Base-by-base conservation (phyloP, 176 grass and related monocot species). In the Elaeis guineensis region DNA sequence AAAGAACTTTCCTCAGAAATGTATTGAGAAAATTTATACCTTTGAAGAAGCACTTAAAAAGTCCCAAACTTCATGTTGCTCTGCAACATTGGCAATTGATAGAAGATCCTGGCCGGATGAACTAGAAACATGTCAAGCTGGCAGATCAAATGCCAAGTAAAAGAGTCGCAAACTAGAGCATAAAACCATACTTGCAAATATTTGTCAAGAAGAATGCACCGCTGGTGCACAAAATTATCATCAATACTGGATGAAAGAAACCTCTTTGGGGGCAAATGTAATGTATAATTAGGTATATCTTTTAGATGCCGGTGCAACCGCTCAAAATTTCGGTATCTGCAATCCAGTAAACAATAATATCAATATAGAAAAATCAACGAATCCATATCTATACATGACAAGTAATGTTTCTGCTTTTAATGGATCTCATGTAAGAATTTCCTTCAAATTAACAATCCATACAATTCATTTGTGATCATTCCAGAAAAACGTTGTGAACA, bases 51-150 rank as follows among this genome's bases (percentile, higher is more conserved):
- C 88, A 83, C 93, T 92, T 26, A 98, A 66, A 52, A 98, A 98
- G 72, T 98, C 93, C 93, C 74, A 89, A 77, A 98, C 88, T 89
- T 98, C 93, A 77, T 89, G 88, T 60, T 89, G 93, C 50, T 98
- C 87, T 61, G 93, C 88, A 73, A 98, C 52, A 65, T 98, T 98
- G 25, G 93, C 76, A 62, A 98, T 86, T 78, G 87, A 89, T 60
- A 98, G 69, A 49, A 98, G 88, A 62, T 89, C 82, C 93, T 98
- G 53, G 35, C 65, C 50, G 70, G 65, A 80, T 64, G 67, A 49
- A 71, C 9, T 30, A 58, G 60, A 61, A 83, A 56, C 29, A 73
- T 71, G 22, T 54, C n/a, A 29, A 44, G 2, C 35, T 44, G 35
- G 9, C 35, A 44, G 35, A 44, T 44, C 35, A 14, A 39, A 44